Evolutionary conservation across 345 rosid species (phyloP).

Genomic region (Linum trigynum): DNA sequence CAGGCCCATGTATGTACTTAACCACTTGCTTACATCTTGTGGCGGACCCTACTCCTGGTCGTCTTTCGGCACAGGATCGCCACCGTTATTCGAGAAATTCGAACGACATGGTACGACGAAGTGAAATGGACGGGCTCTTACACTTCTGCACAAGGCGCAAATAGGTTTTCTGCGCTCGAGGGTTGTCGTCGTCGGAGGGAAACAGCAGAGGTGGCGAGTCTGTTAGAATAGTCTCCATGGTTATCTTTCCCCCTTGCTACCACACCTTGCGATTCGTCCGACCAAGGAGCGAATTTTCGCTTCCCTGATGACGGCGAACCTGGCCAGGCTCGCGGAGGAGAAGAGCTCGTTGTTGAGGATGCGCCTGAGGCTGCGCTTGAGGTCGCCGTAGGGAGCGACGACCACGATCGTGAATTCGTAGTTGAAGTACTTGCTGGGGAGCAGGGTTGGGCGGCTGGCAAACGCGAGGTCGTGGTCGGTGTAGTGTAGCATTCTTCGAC

Average conservation of each 20-base stretch:
- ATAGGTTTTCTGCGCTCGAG: too few species aligned
- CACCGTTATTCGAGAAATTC: too few species aligned
- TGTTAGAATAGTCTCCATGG: background rate
- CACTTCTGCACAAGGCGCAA: too few species aligned
- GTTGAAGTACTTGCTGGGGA: constrained; percentile 16
- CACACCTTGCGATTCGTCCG: constrained; percentile 1
- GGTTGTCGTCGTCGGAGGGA: too few species aligned
- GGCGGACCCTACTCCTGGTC: too few species aligned
- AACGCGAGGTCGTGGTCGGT: constrained; percentile 10
- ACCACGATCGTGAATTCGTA: constrained; percentile 17
- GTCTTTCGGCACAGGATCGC: too few species aligned
- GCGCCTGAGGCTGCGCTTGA: constrained; percentile 13
- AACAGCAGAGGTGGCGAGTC: too few species aligned
- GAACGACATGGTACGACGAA: too few species aligned
- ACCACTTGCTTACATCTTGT: too few species aligned
- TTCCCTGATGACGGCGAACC: constrained; percentile 5
- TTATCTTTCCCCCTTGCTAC: background rate
- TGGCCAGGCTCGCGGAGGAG: constrained; percentile 8
- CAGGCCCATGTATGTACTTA: too few species aligned
- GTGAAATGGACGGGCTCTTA: too few species aligned
- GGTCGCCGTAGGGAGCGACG: constrained; percentile 12
- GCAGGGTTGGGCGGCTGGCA: constrained; percentile 13
- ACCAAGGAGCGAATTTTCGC: constrained; percentile 6
- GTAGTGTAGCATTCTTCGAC: constrained; percentile 14
- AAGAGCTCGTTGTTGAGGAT: constrained; percentile 12